Evolutionary conservation across 352 stramenopile genomes (phyloP), one percentile per base, ranked within the genome.

Genomic region (Pythium chondricola): DNA sequence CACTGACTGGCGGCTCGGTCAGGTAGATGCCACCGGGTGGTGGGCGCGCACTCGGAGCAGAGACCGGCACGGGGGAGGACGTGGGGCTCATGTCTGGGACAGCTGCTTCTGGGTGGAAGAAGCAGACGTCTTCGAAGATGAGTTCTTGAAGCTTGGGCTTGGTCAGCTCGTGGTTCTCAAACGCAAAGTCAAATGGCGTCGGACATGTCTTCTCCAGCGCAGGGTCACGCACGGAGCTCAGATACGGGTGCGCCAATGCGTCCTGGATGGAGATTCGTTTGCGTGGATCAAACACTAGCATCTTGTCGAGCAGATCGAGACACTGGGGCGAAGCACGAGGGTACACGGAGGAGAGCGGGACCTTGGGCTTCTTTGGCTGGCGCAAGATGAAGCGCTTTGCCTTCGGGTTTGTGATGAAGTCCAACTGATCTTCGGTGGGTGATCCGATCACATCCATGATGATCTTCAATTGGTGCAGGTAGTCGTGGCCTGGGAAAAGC

Each of bases 231-330:
- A 95, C 82, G 6, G 81, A 48, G 43, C 63, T 75, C 58, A 95
- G 61, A 43, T 93, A 94, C 27, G 81, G 79, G 48, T 94, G 83
- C 22, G 72, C 75, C 5, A 94, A 61, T 7, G 81, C 81, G 29
- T 93, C 69, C 3, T 76, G 65, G 47, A 93, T 88, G 31, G 79
- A 87, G 44, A 93, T 88, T 47, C 82, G 75, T 52, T 85, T 93
- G 20, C 71, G 67, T 11, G 94, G 93, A 61, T 98, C 88, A 27
- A 98, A 98, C 9, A 88, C 67, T 9, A 98, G 75, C 86, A 98
- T 96, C 44, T 89, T 88, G 43, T 96, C 72, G 4, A 98, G 70
- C 33, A 98, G 52, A 64, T 97, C 87, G 6, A 97, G 63, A 22
- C 82, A 94, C 41, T 83, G 63, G 4, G 79, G 65, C 14, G 69